Base-by-base conservation (phyloP, 2,329 filamentous ascomycete species). In the Scedosporium apiospermum region DNA sequence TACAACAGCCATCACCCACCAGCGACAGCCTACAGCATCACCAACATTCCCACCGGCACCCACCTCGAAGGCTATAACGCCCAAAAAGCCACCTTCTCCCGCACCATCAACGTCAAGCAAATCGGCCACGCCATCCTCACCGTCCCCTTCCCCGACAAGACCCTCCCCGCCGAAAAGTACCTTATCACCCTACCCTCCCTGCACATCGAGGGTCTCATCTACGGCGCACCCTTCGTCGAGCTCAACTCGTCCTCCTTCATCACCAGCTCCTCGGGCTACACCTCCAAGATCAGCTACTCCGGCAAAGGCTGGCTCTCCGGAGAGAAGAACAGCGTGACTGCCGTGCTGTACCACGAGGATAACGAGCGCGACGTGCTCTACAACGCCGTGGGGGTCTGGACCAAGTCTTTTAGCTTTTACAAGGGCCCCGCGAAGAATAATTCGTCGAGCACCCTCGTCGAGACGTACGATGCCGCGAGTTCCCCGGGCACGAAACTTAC, bases 261-360 rank as follows among this genome's bases (percentile, higher is more conserved):
- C 69, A 85, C 87, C 63, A 95, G 91, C 66, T 95, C 89, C 26
- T 89, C 88, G 2, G 93, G 95, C 61, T 97, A 88, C 77, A 89
- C 91, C 4, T 85, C 91, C 66, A 93, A 91, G 77, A 90, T 98
- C 70, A 91, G 96, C 73, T 99, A 96, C 78, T 89, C 86, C 65
- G 93, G 93, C 70, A 93, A 91, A 73, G 93, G 93, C 63, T 99
- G 93, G 93, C 76, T 99, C 9, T 92, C 89, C 57, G 95, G 93
- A 67, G 96, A 96, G 82, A 97, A 96, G 80, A 98, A 98, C 78
- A 89, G 83, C 63, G 91, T 98, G 73, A 85, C 80, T 12, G 93
- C 92, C 14, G 81, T 80, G 26, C 73, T 98, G 63, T 92, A 89
- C 76, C 82, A 79, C 16, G 85, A 90, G 74, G 76, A 86, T 77